These are phyloP conservation scores for Atkinsonella texensis DNA, from an alignment of 2,329 filamentous ascomycete genomes.

Conservation along the genomic window DNA sequence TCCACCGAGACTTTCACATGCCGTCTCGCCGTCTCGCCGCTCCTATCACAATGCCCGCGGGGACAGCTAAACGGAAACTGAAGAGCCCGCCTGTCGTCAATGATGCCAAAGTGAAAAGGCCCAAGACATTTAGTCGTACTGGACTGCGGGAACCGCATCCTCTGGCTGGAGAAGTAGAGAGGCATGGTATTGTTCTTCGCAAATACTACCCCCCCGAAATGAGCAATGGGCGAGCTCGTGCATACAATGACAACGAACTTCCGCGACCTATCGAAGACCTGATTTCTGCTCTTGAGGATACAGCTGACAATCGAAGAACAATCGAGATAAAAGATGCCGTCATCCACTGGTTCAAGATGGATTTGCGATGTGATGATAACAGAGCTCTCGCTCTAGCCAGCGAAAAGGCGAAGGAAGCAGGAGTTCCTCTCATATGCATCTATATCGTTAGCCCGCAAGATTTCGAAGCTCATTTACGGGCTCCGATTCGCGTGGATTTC, in stretches of 20 bases:
- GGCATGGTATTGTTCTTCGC: conserved; percentile 53
- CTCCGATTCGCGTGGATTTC: conserved; percentile 67
- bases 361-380: conserved; percentile 65
- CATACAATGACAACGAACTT: conserved; percentile 60
- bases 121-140: conserved; percentile 21
- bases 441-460: conserved; percentile 78
- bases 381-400: conserved; percentile 55
- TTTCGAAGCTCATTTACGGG: conserved; percentile 66
- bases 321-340: conserved; percentile 49
- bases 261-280: conserved; percentile 63
- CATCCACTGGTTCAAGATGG: conserved; percentile 85
- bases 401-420: conserved; percentile 49
- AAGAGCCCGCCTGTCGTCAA: conserved; percentile 11
- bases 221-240: conserved; percentile 62
- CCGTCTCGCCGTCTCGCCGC: background rate
- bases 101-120: conserved; percentile 19
- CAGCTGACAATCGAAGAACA: conserved; percentile 37
- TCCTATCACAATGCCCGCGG: conserved; percentile 18
- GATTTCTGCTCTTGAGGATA: conserved; percentile 47
- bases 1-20: background rate
- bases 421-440: conserved; percentile 60
- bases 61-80: conserved; percentile 18
- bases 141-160: conserved; percentile 34
- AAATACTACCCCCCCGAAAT: conserved; percentile 81
- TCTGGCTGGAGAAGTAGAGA: conserved; percentile 32